Percentiles rank a stretch among this genome's conserved stretches.
phyloP scores from a whole-genome alignment of 345 rosid genomes.

The Punica granatum region DNA sequence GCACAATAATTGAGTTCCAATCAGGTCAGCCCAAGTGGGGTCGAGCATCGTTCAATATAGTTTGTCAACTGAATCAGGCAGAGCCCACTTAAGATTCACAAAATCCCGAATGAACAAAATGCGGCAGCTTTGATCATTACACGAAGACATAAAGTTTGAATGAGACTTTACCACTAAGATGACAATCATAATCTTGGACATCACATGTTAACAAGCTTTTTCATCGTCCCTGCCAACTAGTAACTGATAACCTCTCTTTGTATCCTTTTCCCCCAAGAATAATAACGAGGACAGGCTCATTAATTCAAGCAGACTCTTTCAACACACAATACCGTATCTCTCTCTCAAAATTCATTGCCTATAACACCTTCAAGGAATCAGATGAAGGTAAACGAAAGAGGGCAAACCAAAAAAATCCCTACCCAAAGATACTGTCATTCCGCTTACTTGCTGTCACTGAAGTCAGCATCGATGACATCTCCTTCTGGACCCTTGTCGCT shows the following conservation, averaged over 20 bases:
- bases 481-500: constrained; percentile 65
- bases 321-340: neutral
- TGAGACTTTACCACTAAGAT: no score
- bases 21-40: no score
- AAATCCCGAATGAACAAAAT: no score
- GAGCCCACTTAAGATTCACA: no score
- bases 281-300: neutral
- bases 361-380: neutral
- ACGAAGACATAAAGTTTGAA: no score
- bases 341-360: neutral
- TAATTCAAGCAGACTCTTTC: neutral
- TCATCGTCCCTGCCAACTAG: no score
- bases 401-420: constrained; percentile 5
- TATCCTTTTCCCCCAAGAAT: neutral
- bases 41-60: no score
- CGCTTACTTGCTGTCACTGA: constrained; percentile 67
- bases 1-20: neutral
- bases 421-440: neutral
- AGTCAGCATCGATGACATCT: constrained; percentile 88
- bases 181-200: no score
- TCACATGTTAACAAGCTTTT: no score
- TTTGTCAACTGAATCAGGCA: no score
- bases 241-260: no score
- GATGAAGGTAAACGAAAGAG: neutral
- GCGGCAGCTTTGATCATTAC: no score